Evolutionary conservation across 805 yeast species (phyloP), one percentile per base, ranked within the genome.

Genomic region (Candida nemodendra): DNA sequence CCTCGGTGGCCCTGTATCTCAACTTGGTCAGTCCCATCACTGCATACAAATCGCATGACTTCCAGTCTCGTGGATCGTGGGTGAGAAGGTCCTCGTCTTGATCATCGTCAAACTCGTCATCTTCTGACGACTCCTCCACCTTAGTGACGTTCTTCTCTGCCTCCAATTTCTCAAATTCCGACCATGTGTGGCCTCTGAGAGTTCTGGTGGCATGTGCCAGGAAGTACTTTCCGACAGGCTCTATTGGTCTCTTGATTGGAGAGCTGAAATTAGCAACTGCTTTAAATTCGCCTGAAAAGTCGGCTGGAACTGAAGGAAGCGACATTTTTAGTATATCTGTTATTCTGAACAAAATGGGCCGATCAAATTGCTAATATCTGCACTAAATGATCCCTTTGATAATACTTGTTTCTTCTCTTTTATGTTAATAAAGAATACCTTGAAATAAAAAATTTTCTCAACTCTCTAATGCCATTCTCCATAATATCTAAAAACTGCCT

Each of bases 21-120:
- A 86, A 79, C 62, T 88, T 86, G 46, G 95, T 81, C 56, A 93
- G 73, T 48, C 99, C 98, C 68, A 93, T 78, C 34, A 93, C 98
- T 38, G 95, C 95, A 59, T 93, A 93, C 68, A 93, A 84, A 66
- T 93, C 97, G 51, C 93, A 95, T 37, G 82, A 71, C 71, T 93
- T 93, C 99, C 99, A 93, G 62, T 93, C 96, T 76, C 95, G 84
- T 60, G 99, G 96, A 63, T 93, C 98, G 58, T 86, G 95, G 22
- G 74, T 68, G 53, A 93, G 77, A 67, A 91, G 72, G 38, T 81
- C 84, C 38, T 68, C 80, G 34, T 68, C 63, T 63, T 79, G 84
- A 41, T 80, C 88, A 50, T 81, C 90, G 48, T 79, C 84, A 57
- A 89, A 95, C 37, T 76, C 80, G 41, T 76, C 79, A 38, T 78